phyloP scores from a whole-genome alignment of 2,329 filamentous ascomycete species.

The Colletotrichum spaethianum region DNA sequence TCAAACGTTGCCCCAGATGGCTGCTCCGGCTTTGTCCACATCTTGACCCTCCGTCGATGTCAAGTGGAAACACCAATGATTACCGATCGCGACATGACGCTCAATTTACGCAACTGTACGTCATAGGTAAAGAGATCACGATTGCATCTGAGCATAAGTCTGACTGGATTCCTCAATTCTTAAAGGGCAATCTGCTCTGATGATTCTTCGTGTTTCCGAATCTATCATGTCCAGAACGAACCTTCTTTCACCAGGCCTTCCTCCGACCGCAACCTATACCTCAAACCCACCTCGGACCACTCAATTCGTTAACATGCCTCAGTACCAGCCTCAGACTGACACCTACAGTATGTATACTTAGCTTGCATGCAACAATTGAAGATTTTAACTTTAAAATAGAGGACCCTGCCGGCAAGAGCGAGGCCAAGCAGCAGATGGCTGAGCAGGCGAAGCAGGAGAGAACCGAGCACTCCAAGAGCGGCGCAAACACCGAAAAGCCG shows the following conservation, averaged over 20 bases:
- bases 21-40: slow-evolving; percentile 5
- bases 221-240: too few species aligned
- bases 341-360: slow-evolving; percentile 14
- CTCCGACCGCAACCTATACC: background rate
- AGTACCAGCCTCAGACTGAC: slow-evolving; percentile 23
- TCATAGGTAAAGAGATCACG: background rate
- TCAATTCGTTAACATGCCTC: slow-evolving; percentile 12
- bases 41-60: slow-evolving; percentile 18
- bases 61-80: slow-evolving; percentile 13
- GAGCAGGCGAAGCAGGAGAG: slow-evolving; percentile 16
- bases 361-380: too few species aligned
- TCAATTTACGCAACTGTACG: background rate
- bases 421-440: slow-evolving; percentile 20
- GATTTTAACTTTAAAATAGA: background rate
- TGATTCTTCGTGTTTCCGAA: background rate
- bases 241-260: too few species aligned
- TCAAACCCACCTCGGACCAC: background rate
- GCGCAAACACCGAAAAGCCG: slow-evolving; percentile 25
- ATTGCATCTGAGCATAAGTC: too few species aligned
- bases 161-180: background rate
- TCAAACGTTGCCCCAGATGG: background rate
- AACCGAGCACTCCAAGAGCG: slow-evolving; percentile 26
- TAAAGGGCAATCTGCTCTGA: background rate
- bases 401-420: slow-evolving; percentile 19
- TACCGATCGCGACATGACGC: background rate